These are phyloP conservation scores for Buxus sempervirens DNA, from an alignment of 164 flowering plant species.

Conservation along the genomic window DNA sequence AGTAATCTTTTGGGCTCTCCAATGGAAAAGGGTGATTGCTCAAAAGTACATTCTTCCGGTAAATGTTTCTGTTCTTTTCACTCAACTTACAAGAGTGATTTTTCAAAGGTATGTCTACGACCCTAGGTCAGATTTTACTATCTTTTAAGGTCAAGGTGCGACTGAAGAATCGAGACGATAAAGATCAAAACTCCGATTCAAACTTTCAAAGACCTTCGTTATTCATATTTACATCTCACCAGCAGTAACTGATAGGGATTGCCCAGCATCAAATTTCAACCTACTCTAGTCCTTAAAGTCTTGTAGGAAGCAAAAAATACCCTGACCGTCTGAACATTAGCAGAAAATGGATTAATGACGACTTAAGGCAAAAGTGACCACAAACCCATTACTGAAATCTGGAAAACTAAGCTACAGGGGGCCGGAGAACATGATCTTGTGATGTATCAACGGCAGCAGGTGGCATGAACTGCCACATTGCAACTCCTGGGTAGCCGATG, in stretches of 20 bases:
- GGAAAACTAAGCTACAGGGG: conserved; percentile 76
- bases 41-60: no score
- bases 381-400: conserved; percentile 15
- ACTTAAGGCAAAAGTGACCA: neutral
- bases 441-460: conserved; percentile 93
- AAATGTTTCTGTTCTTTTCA: no score
- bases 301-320: neutral
- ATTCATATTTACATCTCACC: conserved; percentile 25
- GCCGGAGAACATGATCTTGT: conserved; percentile 88
- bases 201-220: no score
- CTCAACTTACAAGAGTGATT: no score
- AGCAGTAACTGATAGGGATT: conserved; percentile 1
- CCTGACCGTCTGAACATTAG: conserved; percentile 4
- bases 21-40: no score
- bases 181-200: no score
- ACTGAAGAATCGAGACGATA: no score
- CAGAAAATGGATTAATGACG: conserved; percentile 9
- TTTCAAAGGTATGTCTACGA: no score
- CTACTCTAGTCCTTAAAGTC: conserved; percentile 18
- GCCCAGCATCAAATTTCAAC: conserved; percentile 3
- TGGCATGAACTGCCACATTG: conserved; percentile 99
- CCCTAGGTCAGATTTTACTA: no score
- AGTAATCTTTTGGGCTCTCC: no score
- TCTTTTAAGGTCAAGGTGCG: no score
- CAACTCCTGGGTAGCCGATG: conserved; percentile 80